Conservation (phyloP, 2,329 filamentous ascomycete species). For the Cadophora luteo-olivacea region DNA sequence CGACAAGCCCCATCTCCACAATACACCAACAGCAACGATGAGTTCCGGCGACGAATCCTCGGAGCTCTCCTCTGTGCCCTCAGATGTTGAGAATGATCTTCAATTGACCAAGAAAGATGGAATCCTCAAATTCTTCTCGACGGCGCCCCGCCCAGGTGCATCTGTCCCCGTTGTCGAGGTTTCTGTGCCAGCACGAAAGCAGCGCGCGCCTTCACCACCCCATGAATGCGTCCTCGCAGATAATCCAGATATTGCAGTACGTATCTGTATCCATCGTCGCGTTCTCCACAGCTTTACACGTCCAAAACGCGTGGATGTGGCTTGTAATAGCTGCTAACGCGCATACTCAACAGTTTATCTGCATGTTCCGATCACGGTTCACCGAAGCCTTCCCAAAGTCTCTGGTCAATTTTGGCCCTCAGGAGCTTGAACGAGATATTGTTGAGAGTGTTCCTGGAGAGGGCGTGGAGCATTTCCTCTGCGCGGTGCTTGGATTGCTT, state of each 20-base stretch:
- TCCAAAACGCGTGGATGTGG: conserved; percentile 56
- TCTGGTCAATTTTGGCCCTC: conserved; percentile 87
- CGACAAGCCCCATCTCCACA: conserved; percentile 17
- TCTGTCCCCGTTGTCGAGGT: conserved; percentile 58
- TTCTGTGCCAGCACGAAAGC: conserved; percentile 69
- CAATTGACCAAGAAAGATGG: conserved; percentile 60
- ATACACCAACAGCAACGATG: conserved; percentile 34
- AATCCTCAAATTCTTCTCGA: conserved; percentile 73
- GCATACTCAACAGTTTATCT: conserved; percentile 76
- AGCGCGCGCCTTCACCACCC: conserved; percentile 84
- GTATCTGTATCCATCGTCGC: conserved; percentile 56
- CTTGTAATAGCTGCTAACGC: conserved; percentile 43
- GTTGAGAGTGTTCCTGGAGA: conserved; percentile 80
- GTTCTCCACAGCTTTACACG: conserved; percentile 51
- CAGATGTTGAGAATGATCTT: conserved; percentile 60
- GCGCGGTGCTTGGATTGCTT: conserved; percentile 84
- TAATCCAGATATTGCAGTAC: conserved; percentile 89
- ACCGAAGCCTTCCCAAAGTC: conserved; percentile 88
- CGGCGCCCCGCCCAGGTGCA: conserved; percentile 51
- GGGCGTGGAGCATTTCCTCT: conserved; percentile 86
- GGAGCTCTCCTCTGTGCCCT: conserved; percentile 64
- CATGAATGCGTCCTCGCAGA: conserved; percentile 91
- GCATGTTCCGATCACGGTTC: conserved; percentile 97
- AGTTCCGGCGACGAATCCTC: conserved; percentile 66
- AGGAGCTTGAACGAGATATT: conserved; percentile 91